Evolutionary conservation across 1,139 yeast genomes (phyloP).

Genomic region (Kurtzmaniella quercitrusa): DNA sequence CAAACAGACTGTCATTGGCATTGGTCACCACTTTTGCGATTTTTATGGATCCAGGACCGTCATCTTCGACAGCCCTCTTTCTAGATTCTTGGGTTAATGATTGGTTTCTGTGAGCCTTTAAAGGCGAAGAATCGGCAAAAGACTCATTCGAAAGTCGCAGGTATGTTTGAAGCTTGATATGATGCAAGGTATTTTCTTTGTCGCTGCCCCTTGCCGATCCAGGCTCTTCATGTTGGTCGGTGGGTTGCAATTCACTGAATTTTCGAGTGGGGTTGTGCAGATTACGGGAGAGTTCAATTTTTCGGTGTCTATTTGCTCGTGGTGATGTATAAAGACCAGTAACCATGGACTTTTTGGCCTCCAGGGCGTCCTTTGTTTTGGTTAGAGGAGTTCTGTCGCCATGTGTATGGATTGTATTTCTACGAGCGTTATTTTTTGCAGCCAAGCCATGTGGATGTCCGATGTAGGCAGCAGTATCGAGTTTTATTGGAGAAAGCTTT

Average conservation of each 20-base stretch:
- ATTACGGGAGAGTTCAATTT: background rate
- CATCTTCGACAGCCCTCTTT: background rate
- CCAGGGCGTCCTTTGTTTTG: constrained; percentile 22
- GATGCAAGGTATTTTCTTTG: background rate
- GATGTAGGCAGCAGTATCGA: constrained; percentile 8
- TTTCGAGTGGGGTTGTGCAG: background rate
- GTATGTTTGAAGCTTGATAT: background rate
- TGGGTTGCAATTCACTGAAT: background rate
- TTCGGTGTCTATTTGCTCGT: background rate
- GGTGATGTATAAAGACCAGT: constrained; percentile 12
- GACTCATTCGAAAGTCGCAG: constrained; percentile 9
- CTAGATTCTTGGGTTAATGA: background rate
- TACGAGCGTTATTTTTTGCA: constrained; percentile 29
- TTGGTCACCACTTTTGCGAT: constrained; percentile 21
- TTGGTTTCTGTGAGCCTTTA: constrained; percentile 7
- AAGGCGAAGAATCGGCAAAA: constrained; percentile 11
- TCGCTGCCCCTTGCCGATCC: background rate
- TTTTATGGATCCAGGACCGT: constrained; percentile 9
- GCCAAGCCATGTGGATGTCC: constrained; percentile 47
- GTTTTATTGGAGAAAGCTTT: constrained; percentile 10
- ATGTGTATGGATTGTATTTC: constrained; percentile 23
- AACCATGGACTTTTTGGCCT: constrained; percentile 16
- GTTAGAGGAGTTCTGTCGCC: constrained; percentile 5
- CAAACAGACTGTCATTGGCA: constrained; percentile 13
- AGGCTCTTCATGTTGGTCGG: no score